Evolutionary conservation across 2,329 filamentous ascomycete species (phyloP), one percentile per base, ranked within the genome.

Genomic region (Stenocarpella maydis): DNA sequence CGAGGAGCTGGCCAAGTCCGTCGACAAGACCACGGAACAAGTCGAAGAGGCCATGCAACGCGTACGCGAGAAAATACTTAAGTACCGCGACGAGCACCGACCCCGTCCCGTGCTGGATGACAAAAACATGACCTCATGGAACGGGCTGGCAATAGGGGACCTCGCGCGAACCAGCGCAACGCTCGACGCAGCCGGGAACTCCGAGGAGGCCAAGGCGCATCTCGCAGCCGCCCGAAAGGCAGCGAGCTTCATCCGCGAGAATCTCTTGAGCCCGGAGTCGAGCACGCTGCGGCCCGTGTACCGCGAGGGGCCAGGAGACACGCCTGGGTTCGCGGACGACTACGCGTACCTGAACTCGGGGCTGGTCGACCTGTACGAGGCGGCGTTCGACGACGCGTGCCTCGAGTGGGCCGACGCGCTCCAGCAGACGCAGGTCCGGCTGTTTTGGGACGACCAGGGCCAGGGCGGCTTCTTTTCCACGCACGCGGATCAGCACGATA

Each of bases 71-170:
- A 92, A 91, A 71, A 82, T 97, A 6, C 86, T 87, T 58, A 85
- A 87, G 19, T 88, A 94, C 77, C 86, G 93, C 37, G 88, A 94
- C 43, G 87, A 82, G 71, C 90, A 92, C 72, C 88, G 94, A 1
- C 89, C 90, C 2, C 85, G 89, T 17, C 94, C 95, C 6, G 88
- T 88, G 12, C 81, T 97, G 7, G 94, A 97, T 75, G 91, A 94
- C 76, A 97, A 97, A 78, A 90, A 97, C 58, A 88, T 97, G 9
- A 89, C 92, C 1, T 89, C 91, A 9, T 97, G 93, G 90, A 97
- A 97, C 72, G 94, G 93, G 1, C 86, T 97, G 65, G 92, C 91
- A 0, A 93, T 97, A 69, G 90, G 90, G 1, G 90, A 92, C 1
- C 83, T 97, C 17, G 88, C 93, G 21, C 87, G 91, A 71, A 87